Conservation (phyloP, 305 asterid species). For the Fraxinus greggii region DNA sequence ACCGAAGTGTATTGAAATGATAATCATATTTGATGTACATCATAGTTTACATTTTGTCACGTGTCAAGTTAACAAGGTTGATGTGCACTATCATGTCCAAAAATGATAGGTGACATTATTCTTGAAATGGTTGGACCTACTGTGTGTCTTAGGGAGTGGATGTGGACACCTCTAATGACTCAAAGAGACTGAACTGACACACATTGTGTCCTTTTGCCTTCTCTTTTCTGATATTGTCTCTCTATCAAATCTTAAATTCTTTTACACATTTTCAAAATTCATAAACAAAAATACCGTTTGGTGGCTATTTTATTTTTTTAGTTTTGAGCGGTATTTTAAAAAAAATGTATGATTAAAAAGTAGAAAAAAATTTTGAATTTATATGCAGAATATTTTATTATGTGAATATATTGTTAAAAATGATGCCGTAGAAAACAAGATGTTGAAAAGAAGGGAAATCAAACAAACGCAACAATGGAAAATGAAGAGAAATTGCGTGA, state of each 20-base stretch:
- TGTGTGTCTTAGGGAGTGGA: neutral
- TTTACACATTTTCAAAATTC: neutral
- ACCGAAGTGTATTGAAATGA: no score
- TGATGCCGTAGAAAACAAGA: neutral
- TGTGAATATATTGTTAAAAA: no score
- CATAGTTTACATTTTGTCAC: no score
- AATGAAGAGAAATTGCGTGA: neutral
- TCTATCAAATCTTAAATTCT: neutral
- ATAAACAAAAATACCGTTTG: neutral
- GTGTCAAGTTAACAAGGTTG: no score
- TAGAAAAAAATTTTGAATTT: no score
- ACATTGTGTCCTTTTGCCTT: neutral
- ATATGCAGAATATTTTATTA: neutral
- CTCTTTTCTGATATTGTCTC: neutral
- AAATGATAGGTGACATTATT: neutral
- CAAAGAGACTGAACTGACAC: neutral
- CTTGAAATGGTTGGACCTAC: neutral
- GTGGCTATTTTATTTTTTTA: no score
- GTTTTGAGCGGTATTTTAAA: no score
- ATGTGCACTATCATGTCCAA: neutral
- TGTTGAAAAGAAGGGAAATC: neutral
- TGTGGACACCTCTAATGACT: constrained; percentile 1
- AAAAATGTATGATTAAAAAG: no score
- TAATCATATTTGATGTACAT: no score
- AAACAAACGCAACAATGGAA: neutral